Evolutionary conservation across 192 early-diverging fungal genomes (phyloP).

Genomic region (Coemansia pectinata): DNA sequence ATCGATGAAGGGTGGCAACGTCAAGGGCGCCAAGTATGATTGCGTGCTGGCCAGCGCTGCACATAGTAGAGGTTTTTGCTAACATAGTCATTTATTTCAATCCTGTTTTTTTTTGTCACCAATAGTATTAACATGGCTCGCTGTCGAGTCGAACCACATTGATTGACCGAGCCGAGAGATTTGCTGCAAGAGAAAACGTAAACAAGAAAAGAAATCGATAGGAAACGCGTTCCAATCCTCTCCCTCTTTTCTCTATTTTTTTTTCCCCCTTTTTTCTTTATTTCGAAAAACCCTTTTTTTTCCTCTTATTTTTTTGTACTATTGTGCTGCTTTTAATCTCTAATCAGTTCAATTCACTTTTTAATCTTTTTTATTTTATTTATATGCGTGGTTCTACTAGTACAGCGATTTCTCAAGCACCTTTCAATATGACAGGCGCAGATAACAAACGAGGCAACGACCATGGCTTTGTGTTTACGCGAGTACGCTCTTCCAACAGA

Average conservation of each 20-base stretch:
- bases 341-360: slow-evolving; percentile 9
- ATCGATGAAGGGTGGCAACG: slow-evolving; percentile 74
- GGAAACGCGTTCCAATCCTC: slow-evolving; percentile 9
- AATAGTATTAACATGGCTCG: no score
- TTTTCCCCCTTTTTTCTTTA: not conserved
- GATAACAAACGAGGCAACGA: slow-evolving; percentile 32
- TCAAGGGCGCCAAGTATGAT: slow-evolving; percentile 71
- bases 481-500: slow-evolving; percentile 4
- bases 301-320: not conserved
- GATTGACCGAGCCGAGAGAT: not conserved
- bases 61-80: not conserved
- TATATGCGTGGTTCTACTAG: not conserved
- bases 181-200: slow-evolving; percentile 1
- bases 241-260: slow-evolving; percentile 13
- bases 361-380: slow-evolving; percentile 10
- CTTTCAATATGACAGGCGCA: not conserved
- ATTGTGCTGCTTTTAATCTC: not conserved
- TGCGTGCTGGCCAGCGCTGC: slow-evolving; percentile 50
- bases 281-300: not conserved
- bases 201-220: slow-evolving; percentile 7
- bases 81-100: not conserved
- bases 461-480: slow-evolving; percentile 50
- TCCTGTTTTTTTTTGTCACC: not conserved
- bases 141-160: not conserved
- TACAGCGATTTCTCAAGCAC: not conserved